Conservation (phyloP, 2,329 filamentous ascomycete species). For the Aspergillus piperis region DNA sequence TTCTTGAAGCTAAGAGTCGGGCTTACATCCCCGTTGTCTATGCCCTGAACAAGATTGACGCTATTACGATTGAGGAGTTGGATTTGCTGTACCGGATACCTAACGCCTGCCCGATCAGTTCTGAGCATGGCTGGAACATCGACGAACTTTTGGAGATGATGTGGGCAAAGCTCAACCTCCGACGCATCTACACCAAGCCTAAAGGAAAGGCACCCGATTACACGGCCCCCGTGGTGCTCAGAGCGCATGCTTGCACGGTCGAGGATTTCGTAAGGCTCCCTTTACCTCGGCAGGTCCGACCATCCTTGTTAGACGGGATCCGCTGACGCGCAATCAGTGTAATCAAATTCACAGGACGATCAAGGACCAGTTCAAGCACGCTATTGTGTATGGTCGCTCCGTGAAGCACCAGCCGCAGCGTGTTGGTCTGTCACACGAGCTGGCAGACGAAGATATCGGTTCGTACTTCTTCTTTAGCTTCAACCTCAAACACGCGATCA, state of each 20-base stretch:
- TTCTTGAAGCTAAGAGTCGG: conserved; percentile 90
- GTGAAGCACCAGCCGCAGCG: conserved; percentile 98
- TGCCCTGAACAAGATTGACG: conserved; percentile 98
- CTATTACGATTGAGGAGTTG: conserved; percentile 95
- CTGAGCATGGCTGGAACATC: conserved; percentile 96
- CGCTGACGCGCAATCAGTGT: conserved; percentile 63
- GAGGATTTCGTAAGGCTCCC: conserved; percentile 85
- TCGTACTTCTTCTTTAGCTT: conserved; percentile 42
- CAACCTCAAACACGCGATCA: neutral
- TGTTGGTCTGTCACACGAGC: conserved; percentile 85
- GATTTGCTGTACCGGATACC: conserved; percentile 96
- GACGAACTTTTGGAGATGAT: conserved; percentile 96
- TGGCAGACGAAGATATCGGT: conserved; percentile 97
- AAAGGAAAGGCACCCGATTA: conserved; percentile 96
- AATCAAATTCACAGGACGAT: conserved; percentile 97
- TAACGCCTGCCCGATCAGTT: conserved; percentile 95
- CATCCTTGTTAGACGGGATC: neutral
- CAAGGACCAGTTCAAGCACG: conserved; percentile 90
- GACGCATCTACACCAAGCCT: conserved; percentile 95
- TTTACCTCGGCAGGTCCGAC: neutral
- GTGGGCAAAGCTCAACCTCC: conserved; percentile 95
- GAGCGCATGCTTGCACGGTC: conserved; percentile 78
- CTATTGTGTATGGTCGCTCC: conserved; percentile 95
- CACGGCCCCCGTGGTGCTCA: conserved; percentile 83
- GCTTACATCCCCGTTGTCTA: conserved; percentile 99